These are phyloP conservation scores for Stachybotrys chlorohalonatus DNA, from an alignment of 2,329 filamentous ascomycete genomes.

Conservation along the genomic window DNA sequence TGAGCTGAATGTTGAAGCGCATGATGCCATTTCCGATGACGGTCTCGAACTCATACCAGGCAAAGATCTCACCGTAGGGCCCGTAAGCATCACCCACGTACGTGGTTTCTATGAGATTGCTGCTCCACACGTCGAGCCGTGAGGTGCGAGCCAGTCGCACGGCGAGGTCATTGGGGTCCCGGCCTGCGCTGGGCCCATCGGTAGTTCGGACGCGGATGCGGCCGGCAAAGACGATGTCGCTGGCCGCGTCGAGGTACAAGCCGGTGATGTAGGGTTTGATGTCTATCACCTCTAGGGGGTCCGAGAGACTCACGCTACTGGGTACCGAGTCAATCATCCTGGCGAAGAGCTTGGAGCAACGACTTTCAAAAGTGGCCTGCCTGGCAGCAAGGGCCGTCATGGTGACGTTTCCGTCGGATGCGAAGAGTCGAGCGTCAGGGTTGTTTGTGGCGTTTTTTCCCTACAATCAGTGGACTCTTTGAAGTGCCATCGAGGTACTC, in stretches of 20 bases:
- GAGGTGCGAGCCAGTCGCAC: slow-evolving; percentile 11
- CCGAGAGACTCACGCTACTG: slow-evolving; percentile 14
- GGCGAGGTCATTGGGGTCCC: slow-evolving; percentile 11
- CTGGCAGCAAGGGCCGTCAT: slow-evolving; percentile 27
- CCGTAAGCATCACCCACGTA: slow-evolving; percentile 11
- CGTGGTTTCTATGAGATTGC: not conserved
- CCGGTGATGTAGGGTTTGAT: slow-evolving; percentile 21
- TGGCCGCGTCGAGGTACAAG: slow-evolving; percentile 16
- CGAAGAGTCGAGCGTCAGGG: slow-evolving; percentile 34
- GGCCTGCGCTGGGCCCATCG: slow-evolving; percentile 4
- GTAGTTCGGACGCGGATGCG: slow-evolving; percentile 14
- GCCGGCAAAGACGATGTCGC: slow-evolving; percentile 13
- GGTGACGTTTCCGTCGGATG: slow-evolving; percentile 32
- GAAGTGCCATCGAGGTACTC: slow-evolving; percentile 32
- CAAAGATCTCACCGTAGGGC: slow-evolving; percentile 15
- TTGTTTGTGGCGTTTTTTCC: slow-evolving; percentile 24
- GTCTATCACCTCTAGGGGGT: slow-evolving; percentile 16
- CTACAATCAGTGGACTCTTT: slow-evolving; percentile 31
- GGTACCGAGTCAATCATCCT: slow-evolving; percentile 28
- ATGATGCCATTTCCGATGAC: slow-evolving; percentile 16
- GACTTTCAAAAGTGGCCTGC: slow-evolving; percentile 23
- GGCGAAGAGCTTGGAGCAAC: slow-evolving; percentile 18
- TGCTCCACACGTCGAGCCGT: slow-evolving; percentile 3
- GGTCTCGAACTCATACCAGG: slow-evolving; percentile 19
- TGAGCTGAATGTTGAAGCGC: slow-evolving; percentile 19